Percentiles rank a stretch among this genome's conserved stretches.
phyloP scores from a whole-genome alignment of 257 asterid genomes.

The Gentiana dahurica region DNA sequence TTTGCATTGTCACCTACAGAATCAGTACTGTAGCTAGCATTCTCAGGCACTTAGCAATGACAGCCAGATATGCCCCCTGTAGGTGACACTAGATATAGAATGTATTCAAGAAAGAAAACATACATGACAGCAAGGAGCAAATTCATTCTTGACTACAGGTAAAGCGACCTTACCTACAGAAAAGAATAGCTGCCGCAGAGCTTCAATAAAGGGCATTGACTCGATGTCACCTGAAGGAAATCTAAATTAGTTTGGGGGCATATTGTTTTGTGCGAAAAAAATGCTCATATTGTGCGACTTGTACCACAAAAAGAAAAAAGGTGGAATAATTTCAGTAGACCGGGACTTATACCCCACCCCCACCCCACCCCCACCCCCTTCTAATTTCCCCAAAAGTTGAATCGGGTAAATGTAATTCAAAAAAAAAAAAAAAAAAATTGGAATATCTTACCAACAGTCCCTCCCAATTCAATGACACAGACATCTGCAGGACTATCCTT shows the following conservation, averaged over 20 bases:
- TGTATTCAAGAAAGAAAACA: not conserved
- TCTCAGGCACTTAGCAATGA: not conserved
- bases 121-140: not conserved
- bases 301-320: not conserved
- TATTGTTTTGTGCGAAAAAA: too few relatives aligned
- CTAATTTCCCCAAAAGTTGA: too few relatives aligned
- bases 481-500: conserved; percentile 93
- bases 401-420: not conserved
- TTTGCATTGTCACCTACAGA: not conserved
- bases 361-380: too few relatives aligned
- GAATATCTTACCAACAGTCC: conserved; percentile 75
- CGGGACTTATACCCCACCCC: too few relatives aligned
- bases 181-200: conserved; percentile 78
- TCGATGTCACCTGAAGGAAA: conserved; percentile 78
- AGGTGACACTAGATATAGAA: not conserved
- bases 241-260: not conserved
- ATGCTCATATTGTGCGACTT: too few relatives aligned
- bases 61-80: not conserved
- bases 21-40: not conserved
- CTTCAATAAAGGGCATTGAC: conserved; percentile 98
- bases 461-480: conserved; percentile 98
- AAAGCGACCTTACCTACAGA: conserved; percentile 57
- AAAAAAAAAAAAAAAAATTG: not conserved
- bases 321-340: too few relatives aligned
- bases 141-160: not conserved